These are phyloP conservation scores for Termitomyces sp. DNA, from an alignment of 768 basidiomycete species.

Conservation along the genomic window DNA sequence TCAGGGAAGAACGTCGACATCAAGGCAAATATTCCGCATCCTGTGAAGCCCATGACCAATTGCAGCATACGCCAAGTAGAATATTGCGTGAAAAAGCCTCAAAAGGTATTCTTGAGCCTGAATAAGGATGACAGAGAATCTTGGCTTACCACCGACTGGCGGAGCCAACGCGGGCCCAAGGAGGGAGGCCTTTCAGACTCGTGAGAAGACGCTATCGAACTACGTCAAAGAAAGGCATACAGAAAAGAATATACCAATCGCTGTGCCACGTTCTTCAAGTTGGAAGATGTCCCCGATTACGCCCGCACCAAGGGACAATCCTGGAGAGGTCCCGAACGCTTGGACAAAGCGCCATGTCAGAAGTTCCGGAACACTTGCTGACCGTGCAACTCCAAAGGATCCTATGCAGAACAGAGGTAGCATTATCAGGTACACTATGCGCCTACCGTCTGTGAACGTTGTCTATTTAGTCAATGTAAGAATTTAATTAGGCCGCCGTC, in stretches of 20 bases:
- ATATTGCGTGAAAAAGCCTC: conserved; percentile 49
- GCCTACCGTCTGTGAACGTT: conserved; percentile 46
- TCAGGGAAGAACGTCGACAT: conserved; percentile 54
- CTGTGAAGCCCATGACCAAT: conserved; percentile 32
- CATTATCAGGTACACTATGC: conserved; percentile 49
- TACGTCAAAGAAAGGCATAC: conserved; percentile 8
- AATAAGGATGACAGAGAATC: background rate
- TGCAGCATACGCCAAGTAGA: conserved; percentile 66
- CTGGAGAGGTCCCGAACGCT: conserved; percentile 56
- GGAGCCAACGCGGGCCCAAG: conserved; percentile 62
- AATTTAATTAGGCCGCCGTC: background rate
- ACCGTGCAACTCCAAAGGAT: conserved; percentile 51
- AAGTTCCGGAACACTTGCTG: conserved; percentile 35
- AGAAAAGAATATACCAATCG: conserved; percentile 33
- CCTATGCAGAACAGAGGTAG: conserved; percentile 54
- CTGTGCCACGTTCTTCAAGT: conserved; percentile 46
- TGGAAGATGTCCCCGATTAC: conserved; percentile 57
- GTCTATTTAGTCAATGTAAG: background rate
- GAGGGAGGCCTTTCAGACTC: conserved; percentile 35
- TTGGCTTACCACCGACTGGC: conserved; percentile 39
- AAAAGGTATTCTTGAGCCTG: background rate
- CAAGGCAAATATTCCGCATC: conserved; percentile 30
- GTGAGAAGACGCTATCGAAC: background rate
- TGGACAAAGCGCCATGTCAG: conserved; percentile 58
- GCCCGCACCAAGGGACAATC: conserved; percentile 43